Evolutionary conservation across 2,329 filamentous ascomycete species (phyloP).

Genomic region (Penicillium corylophilum): DNA sequence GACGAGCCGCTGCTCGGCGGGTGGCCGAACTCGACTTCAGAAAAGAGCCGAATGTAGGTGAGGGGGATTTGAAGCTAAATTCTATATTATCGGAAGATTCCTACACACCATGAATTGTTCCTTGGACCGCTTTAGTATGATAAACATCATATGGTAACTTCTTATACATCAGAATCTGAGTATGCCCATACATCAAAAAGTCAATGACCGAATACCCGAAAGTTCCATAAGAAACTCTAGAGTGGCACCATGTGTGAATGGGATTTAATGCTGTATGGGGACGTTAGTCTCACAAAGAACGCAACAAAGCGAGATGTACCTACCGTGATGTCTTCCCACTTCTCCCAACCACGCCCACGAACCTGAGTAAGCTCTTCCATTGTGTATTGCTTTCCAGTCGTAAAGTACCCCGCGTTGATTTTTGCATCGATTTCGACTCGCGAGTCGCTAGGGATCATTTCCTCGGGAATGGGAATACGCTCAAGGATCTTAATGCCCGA

Average conservation of each 20-base stretch:
- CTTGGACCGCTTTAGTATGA: neutral
- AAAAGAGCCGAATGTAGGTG: neutral
- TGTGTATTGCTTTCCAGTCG: slow-evolving; percentile 84
- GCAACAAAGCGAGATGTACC: slow-evolving; percentile 5
- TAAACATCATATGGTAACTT: neutral
- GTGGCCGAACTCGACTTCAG: neutral
- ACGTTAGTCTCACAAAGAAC: neutral
- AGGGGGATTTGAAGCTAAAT: neutral
- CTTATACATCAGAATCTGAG: neutral
- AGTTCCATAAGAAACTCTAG: neutral
- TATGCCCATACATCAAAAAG: neutral
- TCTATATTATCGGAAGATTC: neutral
- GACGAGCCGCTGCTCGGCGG: neutral
- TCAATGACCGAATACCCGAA: neutral
- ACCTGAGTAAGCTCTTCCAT: slow-evolving; percentile 82
- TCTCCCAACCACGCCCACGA: slow-evolving; percentile 89
- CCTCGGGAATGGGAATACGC: slow-evolving; percentile 86
- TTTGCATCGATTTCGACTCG: slow-evolving; percentile 99
- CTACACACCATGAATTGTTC: neutral
- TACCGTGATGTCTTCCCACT: slow-evolving; percentile 51
- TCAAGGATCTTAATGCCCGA: slow-evolving; percentile 72
- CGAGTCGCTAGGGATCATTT: slow-evolving; percentile 91
- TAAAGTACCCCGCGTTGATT: slow-evolving; percentile 88
- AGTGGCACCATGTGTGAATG: neutral
- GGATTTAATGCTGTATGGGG: slow-evolving; percentile 21